Base-by-base conservation (phyloP, 2,329 filamentous ascomycete genomes). In the Talaromyces sp. region DNA sequence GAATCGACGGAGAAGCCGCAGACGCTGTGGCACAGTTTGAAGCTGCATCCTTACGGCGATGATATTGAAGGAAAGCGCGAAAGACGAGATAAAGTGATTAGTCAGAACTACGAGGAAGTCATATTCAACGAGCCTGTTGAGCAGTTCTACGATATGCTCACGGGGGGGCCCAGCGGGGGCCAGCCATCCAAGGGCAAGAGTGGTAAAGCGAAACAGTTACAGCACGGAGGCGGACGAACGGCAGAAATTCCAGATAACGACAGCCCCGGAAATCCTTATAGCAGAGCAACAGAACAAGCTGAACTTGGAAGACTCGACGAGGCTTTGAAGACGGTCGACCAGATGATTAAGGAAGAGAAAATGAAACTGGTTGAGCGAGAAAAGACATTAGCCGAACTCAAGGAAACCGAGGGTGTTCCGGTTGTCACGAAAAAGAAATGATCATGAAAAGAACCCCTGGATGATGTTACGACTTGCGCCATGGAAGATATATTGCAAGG, bases 91-190 rank as follows among this genome's bases (percentile, higher is more conserved):
- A 82, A 88, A 69, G 87, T 97, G 51, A 80, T 88, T 32, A 85
- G 87, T 56, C 93, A 94, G 83, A 88, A 86, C 61, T 91, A 97
- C 71, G 94, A 99, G 74, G 92, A 96, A 70, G 89, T 97, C 65
- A 84, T 97, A 55, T 99, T 99, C 82, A 97, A 96, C 77, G 94
- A 99, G 75, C 94, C 94, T 0, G 94, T 92, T 68, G 91, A 96
- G 74, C 85, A 89, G 52, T 93, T 99, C 70, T 97, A 91, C 76
- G 91, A 96, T 64, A 81, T 91, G 29, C 81, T 99, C 63, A 97
- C 92, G 2, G 82, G 83, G 6, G 90, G 90, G 3, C 53, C 67
- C n/a, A 61, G 62, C 4, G 67, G n/a, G n/a, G n/a, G 67, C 48
- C 85, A 83, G 63, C 80, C 68, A 19, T 31, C 54, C 10, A 82